Evolutionary conservation across 129 eudicot species (phyloP).

Genomic region (sunflower (Helianthus annuus)): DNA sequence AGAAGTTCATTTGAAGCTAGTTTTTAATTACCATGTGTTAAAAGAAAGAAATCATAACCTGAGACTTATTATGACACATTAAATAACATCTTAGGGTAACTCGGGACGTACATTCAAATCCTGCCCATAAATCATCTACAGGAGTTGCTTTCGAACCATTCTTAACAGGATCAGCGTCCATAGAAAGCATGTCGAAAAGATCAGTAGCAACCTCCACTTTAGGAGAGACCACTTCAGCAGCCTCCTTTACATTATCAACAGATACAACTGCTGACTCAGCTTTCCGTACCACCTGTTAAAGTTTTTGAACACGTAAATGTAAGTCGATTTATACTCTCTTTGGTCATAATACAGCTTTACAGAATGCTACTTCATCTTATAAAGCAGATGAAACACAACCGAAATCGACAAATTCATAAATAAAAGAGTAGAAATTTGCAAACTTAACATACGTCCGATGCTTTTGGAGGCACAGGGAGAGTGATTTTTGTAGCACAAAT

Average conservation of each 20-base stretch:
- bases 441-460: conserved; percentile 58
- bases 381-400: not conserved
- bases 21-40: not conserved
- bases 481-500: conserved; percentile 38
- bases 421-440: not conserved
- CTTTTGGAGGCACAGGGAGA: conserved; percentile 77
- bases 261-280: too few species aligned
- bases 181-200: not conserved
- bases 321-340: too few species aligned
- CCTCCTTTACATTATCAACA: too few species aligned
- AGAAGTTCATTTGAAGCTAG: not conserved
- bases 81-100: not conserved
- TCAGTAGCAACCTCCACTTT: not conserved
- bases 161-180: not conserved
- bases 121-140: not conserved
- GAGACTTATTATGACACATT: not conserved
- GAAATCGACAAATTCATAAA: not conserved
- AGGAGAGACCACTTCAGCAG: too few species aligned
- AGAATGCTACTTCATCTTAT: conserved; percentile 10
- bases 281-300: not conserved
- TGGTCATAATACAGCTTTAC: too few species aligned
- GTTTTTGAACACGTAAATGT: too few species aligned
- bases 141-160: not conserved
- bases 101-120: not conserved
- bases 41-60: not conserved